Percentiles rank a stretch among this genome's conserved stretches.
These are phyloP conservation scores for Marasmius oreades DNA, from an alignment of 1,284 basidiomycete species.

Conservation along the genomic window DNA sequence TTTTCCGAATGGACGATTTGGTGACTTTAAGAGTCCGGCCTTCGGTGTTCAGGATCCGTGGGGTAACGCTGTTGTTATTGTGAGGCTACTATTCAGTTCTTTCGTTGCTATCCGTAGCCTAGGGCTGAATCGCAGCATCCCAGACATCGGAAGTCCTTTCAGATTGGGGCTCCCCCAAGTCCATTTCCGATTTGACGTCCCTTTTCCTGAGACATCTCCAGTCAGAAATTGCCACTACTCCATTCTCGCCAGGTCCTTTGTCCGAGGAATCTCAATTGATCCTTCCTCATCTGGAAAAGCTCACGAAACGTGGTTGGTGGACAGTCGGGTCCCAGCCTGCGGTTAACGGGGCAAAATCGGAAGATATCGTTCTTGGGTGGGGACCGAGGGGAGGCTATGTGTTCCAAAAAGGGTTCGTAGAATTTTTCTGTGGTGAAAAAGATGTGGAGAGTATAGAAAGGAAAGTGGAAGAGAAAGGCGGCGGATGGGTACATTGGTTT, in stretches of 20 bases:
- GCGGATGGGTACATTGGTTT: constrained; percentile 20
- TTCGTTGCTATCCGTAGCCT: background rate
- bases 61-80: constrained; percentile 59
- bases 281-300: constrained; percentile 69
- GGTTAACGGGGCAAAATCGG: constrained; percentile 76
- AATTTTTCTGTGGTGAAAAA: constrained; percentile 80
- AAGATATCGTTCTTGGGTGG: constrained; percentile 85
- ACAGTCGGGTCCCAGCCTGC: constrained; percentile 97
- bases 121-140: background rate
- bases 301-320: constrained; percentile 85
- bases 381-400: constrained; percentile 91
- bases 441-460: constrained; percentile 67
- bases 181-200: constrained; percentile 66
- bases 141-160: constrained; percentile 66
- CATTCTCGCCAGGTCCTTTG: constrained; percentile 87
- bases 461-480: constrained; percentile 37
- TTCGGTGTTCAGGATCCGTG: constrained; percentile 81
- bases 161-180: constrained; percentile 82
- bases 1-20: constrained; percentile 98
- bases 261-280: constrained; percentile 86
- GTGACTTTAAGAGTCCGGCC: constrained; percentile 95
- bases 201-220: constrained; percentile 83
- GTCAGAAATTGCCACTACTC: constrained; percentile 70
- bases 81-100: constrained; percentile 25
- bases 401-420: constrained; percentile 97